These are phyloP conservation scores for Lenwebbia sp. DNA, from an alignment of 345 rosid genomes.

Conservation along the genomic window DNA sequence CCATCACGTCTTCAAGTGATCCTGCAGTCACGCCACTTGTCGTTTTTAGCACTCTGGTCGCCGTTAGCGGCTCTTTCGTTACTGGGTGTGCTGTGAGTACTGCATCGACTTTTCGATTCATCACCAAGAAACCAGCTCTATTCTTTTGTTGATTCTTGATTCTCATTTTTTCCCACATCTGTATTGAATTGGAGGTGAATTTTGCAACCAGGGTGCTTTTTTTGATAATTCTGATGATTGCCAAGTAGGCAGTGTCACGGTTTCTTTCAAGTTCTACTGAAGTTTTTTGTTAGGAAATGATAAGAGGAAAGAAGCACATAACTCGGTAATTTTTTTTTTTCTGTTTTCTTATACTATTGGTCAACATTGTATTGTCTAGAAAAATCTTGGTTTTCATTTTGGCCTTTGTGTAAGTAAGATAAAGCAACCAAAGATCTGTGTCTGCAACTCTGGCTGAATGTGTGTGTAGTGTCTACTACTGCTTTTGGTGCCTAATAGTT, in stretches of 20 bases:
- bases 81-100: constrained; percentile 27
- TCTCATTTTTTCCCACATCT: no score
- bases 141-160: neutral
- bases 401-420: neutral
- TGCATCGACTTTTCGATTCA: neutral
- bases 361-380: neutral
- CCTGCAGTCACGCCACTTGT: constrained; percentile 15
- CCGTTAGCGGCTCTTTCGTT: constrained; percentile 17
- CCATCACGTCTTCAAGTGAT: neutral
- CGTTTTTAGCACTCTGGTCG: constrained; percentile 37
- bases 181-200: neutral
- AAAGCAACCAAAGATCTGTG: neutral
- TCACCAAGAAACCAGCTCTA: no score
- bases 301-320: neutral
- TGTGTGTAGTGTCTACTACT: neutral
- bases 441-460: neutral
- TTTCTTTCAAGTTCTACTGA: neutral
- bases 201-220: neutral
- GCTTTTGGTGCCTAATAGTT: no score
- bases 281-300: neutral
- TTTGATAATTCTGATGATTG: neutral
- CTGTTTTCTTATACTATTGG: neutral
- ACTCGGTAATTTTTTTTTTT: no score
- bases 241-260: neutral
- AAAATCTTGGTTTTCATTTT: neutral